Evolutionary conservation across 768 basidiomycete species (phyloP).

Genomic region (Collybiopsis confluens): DNA sequence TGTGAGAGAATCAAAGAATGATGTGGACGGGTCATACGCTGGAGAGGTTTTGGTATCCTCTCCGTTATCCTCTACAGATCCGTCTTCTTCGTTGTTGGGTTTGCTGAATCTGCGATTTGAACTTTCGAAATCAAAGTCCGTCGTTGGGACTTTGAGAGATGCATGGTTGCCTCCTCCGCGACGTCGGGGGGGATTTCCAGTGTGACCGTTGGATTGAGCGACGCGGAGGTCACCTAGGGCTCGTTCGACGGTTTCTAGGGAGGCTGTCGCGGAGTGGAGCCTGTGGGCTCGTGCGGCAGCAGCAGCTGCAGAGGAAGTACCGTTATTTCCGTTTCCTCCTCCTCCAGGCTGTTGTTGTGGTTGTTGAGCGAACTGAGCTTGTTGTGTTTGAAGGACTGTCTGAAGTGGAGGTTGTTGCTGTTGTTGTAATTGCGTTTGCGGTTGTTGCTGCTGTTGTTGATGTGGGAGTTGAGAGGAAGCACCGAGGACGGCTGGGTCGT

Average conservation of each 20-base stretch:
- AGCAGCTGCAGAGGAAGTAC: slow-evolving; percentile 17
- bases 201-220: slow-evolving; percentile 20
- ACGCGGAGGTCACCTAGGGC: slow-evolving; percentile 51
- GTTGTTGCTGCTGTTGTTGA: slow-evolving; percentile 22
- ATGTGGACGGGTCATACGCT: slow-evolving; percentile 74
- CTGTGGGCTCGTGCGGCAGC: slow-evolving; percentile 19
- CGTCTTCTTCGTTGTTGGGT: slow-evolving; percentile 23
- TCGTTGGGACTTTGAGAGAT: slow-evolving; percentile 48
- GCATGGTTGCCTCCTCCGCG: slow-evolving; percentile 10
- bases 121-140: slow-evolving; percentile 79
- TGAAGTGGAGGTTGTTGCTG: slow-evolving; percentile 17
- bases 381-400: slow-evolving; percentile 16
- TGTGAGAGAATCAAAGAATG: slow-evolving; percentile 76
- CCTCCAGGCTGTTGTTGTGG: slow-evolving; percentile 18
- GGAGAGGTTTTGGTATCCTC: slow-evolving; percentile 22
- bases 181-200: slow-evolving; percentile 9
- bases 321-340: slow-evolving; percentile 18
- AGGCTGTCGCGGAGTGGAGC: slow-evolving; percentile 72
- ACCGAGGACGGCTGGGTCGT: slow-evolving; percentile 82
- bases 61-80: slow-evolving; percentile 30
- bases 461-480: slow-evolving; percentile 36
- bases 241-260: slow-evolving; percentile 63
- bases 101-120: slow-evolving; percentile 84
- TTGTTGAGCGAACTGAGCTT: slow-evolving; percentile 21
- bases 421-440: slow-evolving; percentile 25